Evolutionary conservation across 805 yeast species (phyloP), one percentile per base, ranked within the genome.

Genomic region (Brettanomyces nanus): DNA sequence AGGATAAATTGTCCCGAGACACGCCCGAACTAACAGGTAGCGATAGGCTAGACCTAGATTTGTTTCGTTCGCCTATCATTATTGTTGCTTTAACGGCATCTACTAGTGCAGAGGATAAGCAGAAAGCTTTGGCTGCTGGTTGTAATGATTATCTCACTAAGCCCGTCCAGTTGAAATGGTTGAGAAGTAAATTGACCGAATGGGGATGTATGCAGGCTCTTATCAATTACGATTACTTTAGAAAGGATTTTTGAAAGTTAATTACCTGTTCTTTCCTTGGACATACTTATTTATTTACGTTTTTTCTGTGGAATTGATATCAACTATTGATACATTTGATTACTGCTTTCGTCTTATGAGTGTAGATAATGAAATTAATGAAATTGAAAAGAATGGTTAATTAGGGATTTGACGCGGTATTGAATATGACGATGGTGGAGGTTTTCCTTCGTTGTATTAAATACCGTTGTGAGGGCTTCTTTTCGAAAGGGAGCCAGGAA

Each of bases 171-270:
- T 66, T 90, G 48, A 85, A 77, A 35, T 92, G 99, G 99, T 66
- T 92, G 33, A 85, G 87, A 51, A 85, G 85, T 53, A 92, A 92
- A 61, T 84, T 92, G 37, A 82, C 87, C 1, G 97, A 90, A 59
- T 92, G 97, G 97, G 97, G 98, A 1, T 90, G 97, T 59, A 90
- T 90, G 97, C 98, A 90, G 62, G 97, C 97, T 1, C 64, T 90
- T 35, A 89, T 90, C 56, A 95, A 90, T 60, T 90, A 83, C 58
- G 96, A 92, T 56, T 90, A 94, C 28, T 92, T 97, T 94, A 77
- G 73, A 47, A 65, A 66, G 38, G 55, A 54, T 31, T 34, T 39
- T 25, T 23, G n/a, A n/a, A n/a, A n/a, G n/a, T n/a, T n/a, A n/a
- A n/a, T n/a, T n/a, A n/a, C n/a, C n/a, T n/a, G n/a, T n/a, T n/a